Evolutionary conservation across 2,329 filamentous ascomycete genomes (phyloP).

Genomic region (Mycosphaerelloides madeirae): DNA sequence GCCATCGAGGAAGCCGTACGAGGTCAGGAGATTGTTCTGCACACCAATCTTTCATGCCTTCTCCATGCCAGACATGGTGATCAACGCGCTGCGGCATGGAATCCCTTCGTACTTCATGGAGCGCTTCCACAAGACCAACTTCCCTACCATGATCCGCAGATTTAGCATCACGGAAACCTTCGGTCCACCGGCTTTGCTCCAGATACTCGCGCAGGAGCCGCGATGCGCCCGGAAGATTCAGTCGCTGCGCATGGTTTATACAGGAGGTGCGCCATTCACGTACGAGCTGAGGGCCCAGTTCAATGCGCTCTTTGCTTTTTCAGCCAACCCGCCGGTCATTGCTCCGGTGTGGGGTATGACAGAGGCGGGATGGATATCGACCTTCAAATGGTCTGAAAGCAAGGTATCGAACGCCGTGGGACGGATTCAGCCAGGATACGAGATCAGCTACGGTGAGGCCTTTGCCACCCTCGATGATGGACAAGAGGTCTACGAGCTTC

Average conservation of each 20-base stretch:
- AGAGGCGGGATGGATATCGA: slow-evolving; percentile 44
- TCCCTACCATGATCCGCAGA: slow-evolving; percentile 36
- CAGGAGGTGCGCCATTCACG: slow-evolving; percentile 49
- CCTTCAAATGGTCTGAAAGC: slow-evolving; percentile 37
- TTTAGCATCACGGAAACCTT: slow-evolving; percentile 45
- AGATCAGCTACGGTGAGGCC: slow-evolving; percentile 31
- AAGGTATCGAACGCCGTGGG: slow-evolving; percentile 48
- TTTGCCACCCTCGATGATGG: slow-evolving; percentile 41
- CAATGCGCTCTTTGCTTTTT: slow-evolving; percentile 33
- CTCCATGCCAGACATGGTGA: slow-evolving; percentile 43
- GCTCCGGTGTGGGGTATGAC: slow-evolving; percentile 54
- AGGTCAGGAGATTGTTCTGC: slow-evolving; percentile 43
- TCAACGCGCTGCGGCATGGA: slow-evolving; percentile 45
- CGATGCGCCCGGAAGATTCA: slow-evolving; percentile 35
- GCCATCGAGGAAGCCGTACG: slow-evolving; percentile 25
- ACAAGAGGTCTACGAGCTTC: slow-evolving; percentile 37
- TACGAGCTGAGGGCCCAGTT: slow-evolving; percentile 39
- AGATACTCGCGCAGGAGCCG: slow-evolving; percentile 24
- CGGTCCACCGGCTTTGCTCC: slow-evolving; percentile 44
- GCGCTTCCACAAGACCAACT: slow-evolving; percentile 41
- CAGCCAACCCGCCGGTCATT: slow-evolving; percentile 30
- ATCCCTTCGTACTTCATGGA: slow-evolving; percentile 46
- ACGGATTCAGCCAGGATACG: slow-evolving; percentile 37
- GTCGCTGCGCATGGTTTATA: slow-evolving; percentile 42
- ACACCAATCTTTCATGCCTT: slow-evolving; percentile 54